phyloP scores from a whole-genome alignment of 1,284 basidiomycete genomes.

The Salmacisia buchloeana region DNA sequence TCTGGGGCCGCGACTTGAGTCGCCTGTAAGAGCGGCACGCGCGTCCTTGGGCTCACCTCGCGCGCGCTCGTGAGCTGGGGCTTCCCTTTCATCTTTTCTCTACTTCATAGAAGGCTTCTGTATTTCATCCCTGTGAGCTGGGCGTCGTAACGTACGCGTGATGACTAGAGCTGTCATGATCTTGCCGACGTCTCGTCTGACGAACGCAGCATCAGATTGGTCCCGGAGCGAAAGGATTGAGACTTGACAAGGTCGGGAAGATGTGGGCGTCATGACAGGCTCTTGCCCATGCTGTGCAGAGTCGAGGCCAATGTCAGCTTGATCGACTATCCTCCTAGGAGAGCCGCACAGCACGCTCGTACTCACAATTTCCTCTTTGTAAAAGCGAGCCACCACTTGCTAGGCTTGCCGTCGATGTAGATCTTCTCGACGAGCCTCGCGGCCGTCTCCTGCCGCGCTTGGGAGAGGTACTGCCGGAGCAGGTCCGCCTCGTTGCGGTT shows the following conservation, averaged over 20 bases:
- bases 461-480: conserved; percentile 82
- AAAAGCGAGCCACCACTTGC: conserved; percentile 99
- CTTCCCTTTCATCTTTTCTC: background rate
- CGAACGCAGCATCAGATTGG: too few relatives aligned
- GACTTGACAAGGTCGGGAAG: too few relatives aligned
- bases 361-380: conserved; percentile 53
- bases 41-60: too few relatives aligned
- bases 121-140: too few relatives aligned
- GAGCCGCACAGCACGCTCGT: background rate
- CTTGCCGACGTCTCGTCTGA: too few relatives aligned
- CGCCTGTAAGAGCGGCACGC: background rate
- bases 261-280: conserved; percentile 19
- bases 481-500: conserved; percentile 76
- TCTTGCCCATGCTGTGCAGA: conserved; percentile 44
- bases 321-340: background rate
- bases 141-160: too few relatives aligned
- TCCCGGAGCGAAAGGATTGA: too few relatives aligned
- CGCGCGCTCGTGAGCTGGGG: too few relatives aligned
- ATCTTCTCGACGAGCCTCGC: conserved; percentile 77
- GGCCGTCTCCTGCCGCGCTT: conserved; percentile 86
- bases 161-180: too few relatives aligned
- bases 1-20: conserved; percentile 39
- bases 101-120: too few relatives aligned
- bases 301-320: background rate
- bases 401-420: conserved; percentile 81